Conservation (phyloP, 805 yeast species). For the Metschnikowia vanudenii region DNA sequence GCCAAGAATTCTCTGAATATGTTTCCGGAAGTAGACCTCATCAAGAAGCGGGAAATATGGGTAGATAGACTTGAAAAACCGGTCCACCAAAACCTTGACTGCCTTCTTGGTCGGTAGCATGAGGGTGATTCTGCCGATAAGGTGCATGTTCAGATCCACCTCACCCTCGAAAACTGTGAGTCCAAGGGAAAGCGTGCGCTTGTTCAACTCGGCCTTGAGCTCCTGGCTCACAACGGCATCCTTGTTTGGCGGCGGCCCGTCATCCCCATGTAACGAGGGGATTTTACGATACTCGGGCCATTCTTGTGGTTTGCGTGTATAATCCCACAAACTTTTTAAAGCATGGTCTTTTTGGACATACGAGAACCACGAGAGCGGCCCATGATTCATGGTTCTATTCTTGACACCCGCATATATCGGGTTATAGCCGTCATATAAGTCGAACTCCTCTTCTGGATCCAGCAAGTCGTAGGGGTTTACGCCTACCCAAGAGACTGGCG, state of each 20-base stretch:
- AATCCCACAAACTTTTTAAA: slow-evolving; percentile 12
- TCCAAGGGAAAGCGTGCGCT: slow-evolving; percentile 34
- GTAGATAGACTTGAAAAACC: slow-evolving; percentile 20
- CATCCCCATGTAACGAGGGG: slow-evolving; percentile 5
- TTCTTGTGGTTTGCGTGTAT: slow-evolving; percentile 1
- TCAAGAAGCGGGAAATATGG: slow-evolving; percentile 24
- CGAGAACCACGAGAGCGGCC: slow-evolving; percentile 52
- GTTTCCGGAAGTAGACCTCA: slow-evolving; percentile 28
- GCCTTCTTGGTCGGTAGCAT: slow-evolving; percentile 20
- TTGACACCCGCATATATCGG: slow-evolving; percentile 43
- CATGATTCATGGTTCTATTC: slow-evolving; percentile 44
- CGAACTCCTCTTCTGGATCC: slow-evolving; percentile 33
- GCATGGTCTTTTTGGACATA: slow-evolving; percentile 47
- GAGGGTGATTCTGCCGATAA: slow-evolving; percentile 19
- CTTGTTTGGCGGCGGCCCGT: slow-evolving; percentile 9
- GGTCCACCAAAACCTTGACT: slow-evolving; percentile 18
- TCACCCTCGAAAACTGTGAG: slow-evolving; percentile 33
- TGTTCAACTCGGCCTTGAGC: slow-evolving; percentile 24
- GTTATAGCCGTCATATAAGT: slow-evolving; percentile 42
- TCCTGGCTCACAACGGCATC: neutral
- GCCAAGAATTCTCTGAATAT: slow-evolving; percentile 45
- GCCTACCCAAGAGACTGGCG: slow-evolving; percentile 3
- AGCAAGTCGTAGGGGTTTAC: slow-evolving; percentile 5
- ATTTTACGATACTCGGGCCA: neutral
- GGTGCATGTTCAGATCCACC: slow-evolving; percentile 26